A percentile compares a stretch with the other conserved stretches of the same genome.
Evolutionary conservation across 2,329 filamentous ascomycete species (phyloP).

Genomic region (Fusarium mexicanum): DNA sequence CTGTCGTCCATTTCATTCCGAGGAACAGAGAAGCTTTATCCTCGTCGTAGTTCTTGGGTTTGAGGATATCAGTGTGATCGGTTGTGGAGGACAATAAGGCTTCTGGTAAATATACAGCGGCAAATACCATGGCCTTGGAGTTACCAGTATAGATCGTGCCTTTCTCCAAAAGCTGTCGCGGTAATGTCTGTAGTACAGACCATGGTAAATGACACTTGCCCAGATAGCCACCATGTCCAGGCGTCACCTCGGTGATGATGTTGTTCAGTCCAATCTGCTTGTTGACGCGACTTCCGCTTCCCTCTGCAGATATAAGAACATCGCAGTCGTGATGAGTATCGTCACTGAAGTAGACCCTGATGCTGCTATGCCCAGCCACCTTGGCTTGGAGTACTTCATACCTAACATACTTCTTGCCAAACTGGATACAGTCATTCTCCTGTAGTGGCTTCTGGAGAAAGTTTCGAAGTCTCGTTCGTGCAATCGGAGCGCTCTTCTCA

Average conservation of each 20-base stretch:
- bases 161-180: not conserved
- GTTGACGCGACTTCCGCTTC: not conserved
- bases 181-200: not conserved
- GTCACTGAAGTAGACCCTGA: not conserved
- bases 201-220: not conserved
- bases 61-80: not conserved
- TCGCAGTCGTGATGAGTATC: not conserved
- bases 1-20: not conserved
- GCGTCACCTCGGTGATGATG: not conserved
- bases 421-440: accelerated
- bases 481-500: not conserved
- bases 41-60: not conserved
- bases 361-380: not conserved
- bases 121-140: not conserved
- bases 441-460: not conserved
- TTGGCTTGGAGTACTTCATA: not conserved
- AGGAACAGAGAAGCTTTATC: not conserved
- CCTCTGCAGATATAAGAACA: not conserved
- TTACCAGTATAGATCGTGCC: not conserved
- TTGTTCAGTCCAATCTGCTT: not conserved
- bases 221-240: not conserved
- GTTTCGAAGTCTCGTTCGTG: not conserved
- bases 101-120: not conserved
- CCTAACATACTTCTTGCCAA: not conserved
- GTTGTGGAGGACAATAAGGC: not conserved